Evolutionary conservation across 129 eudicot genomes (phyloP).

Genomic region (Helianthus tuberosus): DNA sequence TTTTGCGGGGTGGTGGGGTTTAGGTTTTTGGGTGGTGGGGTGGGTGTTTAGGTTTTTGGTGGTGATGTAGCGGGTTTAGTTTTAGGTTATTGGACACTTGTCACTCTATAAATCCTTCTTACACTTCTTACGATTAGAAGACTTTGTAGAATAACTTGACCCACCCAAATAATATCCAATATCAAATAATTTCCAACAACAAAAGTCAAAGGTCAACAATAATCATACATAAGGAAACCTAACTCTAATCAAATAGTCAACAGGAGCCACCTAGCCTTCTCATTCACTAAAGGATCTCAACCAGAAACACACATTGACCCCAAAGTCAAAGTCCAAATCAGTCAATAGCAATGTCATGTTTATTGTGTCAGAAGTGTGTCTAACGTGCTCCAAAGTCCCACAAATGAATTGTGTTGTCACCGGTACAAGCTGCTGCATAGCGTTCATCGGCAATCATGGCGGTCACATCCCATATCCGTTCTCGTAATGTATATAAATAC

Average conservation of each 20-base stretch:
- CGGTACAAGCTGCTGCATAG: slow-evolving; percentile 55
- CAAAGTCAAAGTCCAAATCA: background rate
- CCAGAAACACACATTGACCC: slow-evolving; percentile 5
- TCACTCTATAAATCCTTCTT: too few relatives aligned
- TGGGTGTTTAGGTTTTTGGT: too few relatives aligned
- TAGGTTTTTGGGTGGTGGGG: too few relatives aligned
- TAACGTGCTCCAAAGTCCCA: slow-evolving; percentile 70
- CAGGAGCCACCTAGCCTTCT: background rate
- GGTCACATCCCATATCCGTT: slow-evolving; percentile 54
- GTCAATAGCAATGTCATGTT: background rate
- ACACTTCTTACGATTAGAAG: too few relatives aligned
- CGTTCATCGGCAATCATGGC: slow-evolving; percentile 55
- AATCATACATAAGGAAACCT: background rate
- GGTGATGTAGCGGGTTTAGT: too few relatives aligned
- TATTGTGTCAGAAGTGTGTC: slow-evolving; percentile 1
- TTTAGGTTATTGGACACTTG: too few relatives aligned
- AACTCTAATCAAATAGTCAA: background rate
- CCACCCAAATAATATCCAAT: slow-evolving; percentile 28
- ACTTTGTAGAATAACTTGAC: too few relatives aligned
- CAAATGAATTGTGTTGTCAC: slow-evolving; percentile 58
- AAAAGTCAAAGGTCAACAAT: background rate
- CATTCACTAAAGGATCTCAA: background rate
- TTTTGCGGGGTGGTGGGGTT: too few relatives aligned
- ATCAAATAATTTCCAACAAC: slow-evolving; percentile 11
- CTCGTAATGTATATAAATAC: slow-evolving; percentile 54